Conservation (phyloP, 768 basidiomycete genomes). For the Hypholoma fasciculare region DNA sequence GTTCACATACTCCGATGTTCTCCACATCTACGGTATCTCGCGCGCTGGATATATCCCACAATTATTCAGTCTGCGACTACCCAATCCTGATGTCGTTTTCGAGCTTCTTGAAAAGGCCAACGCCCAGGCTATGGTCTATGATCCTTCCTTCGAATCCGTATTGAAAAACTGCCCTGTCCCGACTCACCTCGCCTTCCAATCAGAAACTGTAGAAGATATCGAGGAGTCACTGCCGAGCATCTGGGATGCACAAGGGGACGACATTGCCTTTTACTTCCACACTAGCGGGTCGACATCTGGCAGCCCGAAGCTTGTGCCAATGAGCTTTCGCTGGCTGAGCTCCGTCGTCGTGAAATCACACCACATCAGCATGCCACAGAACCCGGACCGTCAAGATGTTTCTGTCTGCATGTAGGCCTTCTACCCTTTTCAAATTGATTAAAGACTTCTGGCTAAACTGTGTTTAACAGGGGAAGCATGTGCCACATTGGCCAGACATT, state of each 20-base stretch:
- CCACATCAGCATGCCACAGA: conserved; percentile 47
- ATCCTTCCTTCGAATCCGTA: conserved; percentile 51
- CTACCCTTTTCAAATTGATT: conserved; percentile 8
- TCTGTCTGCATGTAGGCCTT: conserved; percentile 68
- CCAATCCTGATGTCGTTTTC: conserved; percentile 68
- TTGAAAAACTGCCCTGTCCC: conserved; percentile 50
- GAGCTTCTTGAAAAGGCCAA: conserved; percentile 65
- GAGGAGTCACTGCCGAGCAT: conserved; percentile 44
- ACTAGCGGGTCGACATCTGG: conserved; percentile 86
- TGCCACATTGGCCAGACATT: conserved; percentile 79
- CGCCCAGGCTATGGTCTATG: conserved; percentile 66
- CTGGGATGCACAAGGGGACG: conserved; percentile 34
- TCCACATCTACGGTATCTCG: conserved; percentile 75
- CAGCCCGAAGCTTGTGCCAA: conserved; percentile 76
- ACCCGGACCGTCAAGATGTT: conserved; percentile 61
- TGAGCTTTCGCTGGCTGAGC: conserved; percentile 66
- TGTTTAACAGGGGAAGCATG: conserved; percentile 69
- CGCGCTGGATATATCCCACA: conserved; percentile 80
- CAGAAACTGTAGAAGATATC: conserved; percentile 35
- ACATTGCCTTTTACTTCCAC: conserved; percentile 70
- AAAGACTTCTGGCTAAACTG: conserved; percentile 32
- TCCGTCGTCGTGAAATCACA: conserved; percentile 62
- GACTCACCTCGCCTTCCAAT: conserved; percentile 42
- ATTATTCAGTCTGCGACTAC: conserved; percentile 75
- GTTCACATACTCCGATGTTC: conserved; percentile 67